Evolutionary conservation across 768 basidiomycete genomes (phyloP).

Genomic region (Naganishia kalamii): DNA sequence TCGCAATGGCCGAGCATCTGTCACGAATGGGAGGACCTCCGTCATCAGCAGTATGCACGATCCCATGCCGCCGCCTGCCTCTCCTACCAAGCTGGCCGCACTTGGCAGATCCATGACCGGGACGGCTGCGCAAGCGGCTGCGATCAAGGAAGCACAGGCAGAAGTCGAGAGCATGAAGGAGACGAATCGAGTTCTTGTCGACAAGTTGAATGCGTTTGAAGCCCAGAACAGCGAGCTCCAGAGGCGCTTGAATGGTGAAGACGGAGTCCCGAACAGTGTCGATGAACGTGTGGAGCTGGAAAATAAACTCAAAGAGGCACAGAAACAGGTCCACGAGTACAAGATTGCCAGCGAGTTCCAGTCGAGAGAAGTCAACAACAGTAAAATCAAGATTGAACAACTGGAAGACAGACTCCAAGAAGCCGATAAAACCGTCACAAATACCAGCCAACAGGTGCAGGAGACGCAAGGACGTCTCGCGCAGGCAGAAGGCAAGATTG

Average conservation of each 20-base stretch:
- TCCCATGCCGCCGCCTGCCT: constrained; percentile 43
- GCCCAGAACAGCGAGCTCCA: constrained; percentile 20
- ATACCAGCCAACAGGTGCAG: constrained; percentile 12
- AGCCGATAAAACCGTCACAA: constrained; percentile 2
- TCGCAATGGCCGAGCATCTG: constrained; percentile 16
- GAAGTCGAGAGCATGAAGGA: constrained; percentile 54
- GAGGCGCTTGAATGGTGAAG: constrained; percentile 8
- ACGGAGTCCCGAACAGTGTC: background rate
- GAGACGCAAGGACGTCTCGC: constrained; percentile 2
- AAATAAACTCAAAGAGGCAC: constrained; percentile 28
- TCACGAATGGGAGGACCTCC: constrained; percentile 13
- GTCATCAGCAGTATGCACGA: constrained; percentile 24
- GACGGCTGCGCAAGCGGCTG: constrained; percentile 9
- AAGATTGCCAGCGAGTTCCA: constrained; percentile 22
- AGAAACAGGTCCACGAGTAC: constrained; percentile 11
- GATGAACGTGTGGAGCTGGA: constrained; percentile 31
- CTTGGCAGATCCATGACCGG: constrained; percentile 4
- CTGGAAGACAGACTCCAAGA: constrained; percentile 32
- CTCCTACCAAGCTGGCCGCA: constrained; percentile 30
- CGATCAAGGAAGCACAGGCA: constrained; percentile 28
- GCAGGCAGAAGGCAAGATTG: constrained; percentile 31
- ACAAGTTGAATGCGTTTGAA: constrained; percentile 29
- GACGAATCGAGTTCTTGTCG: constrained; percentile 34
- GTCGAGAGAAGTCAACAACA: constrained; percentile 8
- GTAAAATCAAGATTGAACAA: constrained; percentile 26